Base-by-base conservation (phyloP, 129 eudicot species). In the Flaveria bidentis region DNA sequence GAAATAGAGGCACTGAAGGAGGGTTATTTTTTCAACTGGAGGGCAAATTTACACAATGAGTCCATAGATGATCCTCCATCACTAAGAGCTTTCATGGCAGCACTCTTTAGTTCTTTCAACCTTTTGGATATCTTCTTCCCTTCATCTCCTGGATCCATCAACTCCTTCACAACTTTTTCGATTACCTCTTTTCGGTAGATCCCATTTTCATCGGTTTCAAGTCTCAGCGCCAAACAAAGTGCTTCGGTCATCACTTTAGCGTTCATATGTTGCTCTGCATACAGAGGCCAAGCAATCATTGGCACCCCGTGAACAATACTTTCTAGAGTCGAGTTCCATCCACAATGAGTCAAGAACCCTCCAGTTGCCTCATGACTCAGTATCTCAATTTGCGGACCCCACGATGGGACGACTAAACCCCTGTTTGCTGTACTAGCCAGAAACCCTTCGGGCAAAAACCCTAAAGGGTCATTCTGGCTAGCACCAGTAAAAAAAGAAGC, bases 311-410 rank as follows among this genome's bases (percentile, higher is more conserved):
- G 82, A 10, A 75, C 82, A 4, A 85, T 25, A 61, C 89, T 82
- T 84, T 85, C 89, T 7, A 85, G 46, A 44, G 73, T 46, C 4
- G 89, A 85, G 67, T 85, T 85, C 89, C 89, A 85, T 0, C 89
- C 86, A 23, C 86, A 78, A 33, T 85, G 89, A 41, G 84, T 82
- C 51, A 85, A 46, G 20, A 85, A 85, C 45, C 89, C 84, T 5
- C 89, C 82, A 2, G 68, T 79, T 9, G 86, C 74, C 39, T 50
- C 46, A 42, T 85, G 86, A 25, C 74, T 62, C 22, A 85, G 60
- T 67, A 85, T 62, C 82, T 85, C 77, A 16, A 72, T 71, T 25
- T 85, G 86, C 44, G 89, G 89, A 0, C 74, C 84, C 89, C 89
- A 85, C 0, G 73, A 69, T 1, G 84, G 18, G 65, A 85, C 75